Base-by-base conservation (phyloP, 2,329 filamentous ascomycete genomes). In the Aschersonia sp. region DNA sequence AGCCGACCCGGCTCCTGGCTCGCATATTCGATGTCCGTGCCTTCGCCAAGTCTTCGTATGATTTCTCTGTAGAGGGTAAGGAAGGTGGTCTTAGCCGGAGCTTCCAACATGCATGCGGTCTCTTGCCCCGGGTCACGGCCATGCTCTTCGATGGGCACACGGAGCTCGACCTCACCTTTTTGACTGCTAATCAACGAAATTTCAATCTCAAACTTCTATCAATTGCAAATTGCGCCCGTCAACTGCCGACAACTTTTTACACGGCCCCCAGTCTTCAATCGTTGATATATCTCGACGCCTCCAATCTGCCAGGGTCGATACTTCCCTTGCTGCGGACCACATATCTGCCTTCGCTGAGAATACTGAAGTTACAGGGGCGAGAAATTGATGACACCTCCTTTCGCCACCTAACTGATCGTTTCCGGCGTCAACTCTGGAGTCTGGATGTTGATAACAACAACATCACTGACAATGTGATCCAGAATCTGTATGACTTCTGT, bases 231-330 rank as follows among this genome's bases (percentile, higher is more conserved):
- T 72, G 68, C 47, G 57, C 61, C 5, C 53, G 61, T 12, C 64
- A 66, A 45, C 56, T 76, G 11, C 64, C 68, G 1, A 51, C 54
- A 11, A 60, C 52, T 11, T 66, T 74, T 49, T 71, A 73, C 49
- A 52, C 47, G 1, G 59, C 60, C 2, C 48, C 55, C 1, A 60
- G 61, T 41, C 60, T 74, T 45, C 57, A 58, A 4, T 56, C 58
- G 10, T 52, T 79, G 35, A 62, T 74, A 5, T 79, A 74, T 50
- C 65, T 79, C 4, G 75, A 79, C 48, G 51, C 76, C 7, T 78
- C 74, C 1, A 60, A 64, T 22, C 54, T 71, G n/a, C 67, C 67
- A 0, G 72, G 70, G 1, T 72, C 71, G 0, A 54, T 73, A 9
- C 58, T 55, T 41, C 54, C 60, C 12, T 54, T 71, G 1, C 49